A percentile compares a stretch with the other conserved stretches of the same genome.
Conservation (phyloP, 345 rosid species). For the Citropsis articulata region DNA sequence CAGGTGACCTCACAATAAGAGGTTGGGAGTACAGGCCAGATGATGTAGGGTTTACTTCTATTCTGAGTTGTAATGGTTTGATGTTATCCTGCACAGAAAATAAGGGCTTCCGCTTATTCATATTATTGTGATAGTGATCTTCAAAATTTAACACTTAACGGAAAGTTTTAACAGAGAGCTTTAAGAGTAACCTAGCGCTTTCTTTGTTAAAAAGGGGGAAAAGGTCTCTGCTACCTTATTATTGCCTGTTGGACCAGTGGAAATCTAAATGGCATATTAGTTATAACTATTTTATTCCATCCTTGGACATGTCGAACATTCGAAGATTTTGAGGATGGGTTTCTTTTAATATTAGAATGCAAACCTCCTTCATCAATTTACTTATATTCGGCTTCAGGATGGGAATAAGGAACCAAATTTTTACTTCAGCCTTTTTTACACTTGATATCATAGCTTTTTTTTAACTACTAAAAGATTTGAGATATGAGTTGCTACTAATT, state of each 20-base stretch:
- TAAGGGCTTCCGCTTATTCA: neutral
- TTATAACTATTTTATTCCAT: neutral
- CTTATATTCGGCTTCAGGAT: too few relatives aligned
- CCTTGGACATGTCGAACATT: neutral
- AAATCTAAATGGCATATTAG: conserved; percentile 1
- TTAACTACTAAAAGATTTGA: neutral
- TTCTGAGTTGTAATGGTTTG: conserved; percentile 9
- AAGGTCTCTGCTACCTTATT: neutral
- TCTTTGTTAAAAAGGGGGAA: neutral
- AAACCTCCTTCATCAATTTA: neutral
- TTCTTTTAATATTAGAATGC: neutral
- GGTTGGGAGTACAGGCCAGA: neutral
- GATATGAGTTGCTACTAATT: neutral
- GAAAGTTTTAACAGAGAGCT: neutral
- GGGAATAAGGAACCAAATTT: too few relatives aligned
- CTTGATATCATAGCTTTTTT: neutral
- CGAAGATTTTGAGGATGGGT: neutral
- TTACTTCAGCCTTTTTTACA: neutral
- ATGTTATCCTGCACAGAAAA: neutral
- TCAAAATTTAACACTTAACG: neutral
- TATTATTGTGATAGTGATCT: neutral
- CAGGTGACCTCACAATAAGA: conserved; percentile 13
- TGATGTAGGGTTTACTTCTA: conserved; percentile 17
- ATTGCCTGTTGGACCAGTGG: neutral
- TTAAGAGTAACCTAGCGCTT: neutral